These are phyloP conservation scores for Cetraspora pellucida DNA, from an alignment of 192 early-diverging fungal species.

Conservation along the genomic window DNA sequence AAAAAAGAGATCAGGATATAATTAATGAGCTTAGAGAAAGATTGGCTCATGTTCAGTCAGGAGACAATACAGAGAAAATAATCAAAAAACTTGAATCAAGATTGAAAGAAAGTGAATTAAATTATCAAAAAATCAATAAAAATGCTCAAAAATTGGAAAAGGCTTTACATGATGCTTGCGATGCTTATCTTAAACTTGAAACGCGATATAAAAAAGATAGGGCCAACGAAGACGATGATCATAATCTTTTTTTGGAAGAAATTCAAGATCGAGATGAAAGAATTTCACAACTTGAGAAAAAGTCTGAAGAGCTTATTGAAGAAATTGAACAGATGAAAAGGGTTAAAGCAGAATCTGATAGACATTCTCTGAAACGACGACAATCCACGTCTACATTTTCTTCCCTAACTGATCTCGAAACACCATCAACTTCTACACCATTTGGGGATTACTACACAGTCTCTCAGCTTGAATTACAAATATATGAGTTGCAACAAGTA, in stretches of 20 bases:
- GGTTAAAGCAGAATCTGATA: not conserved
- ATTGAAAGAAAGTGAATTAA: slow-evolving; percentile 18
- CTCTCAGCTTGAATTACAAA: not conserved
- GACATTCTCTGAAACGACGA: not conserved
- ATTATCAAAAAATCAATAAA: not conserved
- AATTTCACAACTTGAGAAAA: slow-evolving; percentile 21
- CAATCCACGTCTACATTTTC: not conserved
- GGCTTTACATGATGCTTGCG: slow-evolving; percentile 31
- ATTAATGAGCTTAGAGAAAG: slow-evolving; percentile 6
- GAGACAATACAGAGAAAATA: slow-evolving; percentile 29
- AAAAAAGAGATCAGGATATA: slow-evolving; percentile 36
- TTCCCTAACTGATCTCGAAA: not conserved
- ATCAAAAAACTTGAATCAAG: slow-evolving; percentile 40
- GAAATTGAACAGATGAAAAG: slow-evolving; percentile 4
- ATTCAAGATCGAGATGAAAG: slow-evolving; percentile 2
- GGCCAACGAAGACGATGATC: not conserved
- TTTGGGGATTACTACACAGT: not conserved
- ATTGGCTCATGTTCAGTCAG: not conserved
- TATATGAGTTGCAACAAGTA: not conserved
- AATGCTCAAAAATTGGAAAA: slow-evolving; percentile 29
- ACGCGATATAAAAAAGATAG: slow-evolving; percentile 6
- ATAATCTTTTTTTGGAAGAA: not conserved
- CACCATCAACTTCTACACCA: slow-evolving; percentile 4
- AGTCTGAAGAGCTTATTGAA: slow-evolving; percentile 14
- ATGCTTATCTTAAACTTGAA: slow-evolving; percentile 15